Percentiles rank a stretch among this genome's conserved stretches.
Evolutionary conservation across 2,329 filamentous ascomycete genomes (phyloP).

Genomic region (Stagonosporopsis chrysanthemi): DNA sequence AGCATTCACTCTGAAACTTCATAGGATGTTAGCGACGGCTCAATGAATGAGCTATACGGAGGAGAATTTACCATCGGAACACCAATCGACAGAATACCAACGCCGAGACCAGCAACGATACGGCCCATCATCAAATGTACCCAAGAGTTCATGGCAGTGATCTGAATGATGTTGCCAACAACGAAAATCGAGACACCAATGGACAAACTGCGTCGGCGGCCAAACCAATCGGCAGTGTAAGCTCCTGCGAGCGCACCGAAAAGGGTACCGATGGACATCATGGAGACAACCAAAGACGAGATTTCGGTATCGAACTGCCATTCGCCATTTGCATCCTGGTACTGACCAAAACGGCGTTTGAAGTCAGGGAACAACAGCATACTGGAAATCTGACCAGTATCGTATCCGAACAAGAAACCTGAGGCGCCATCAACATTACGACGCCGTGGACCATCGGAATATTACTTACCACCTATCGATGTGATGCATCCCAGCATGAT

Average conservation of each 20-base stretch:
- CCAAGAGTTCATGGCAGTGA: slow-evolving; percentile 52
- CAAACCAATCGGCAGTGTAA: slow-evolving; percentile 63
- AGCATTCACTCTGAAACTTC: slow-evolving; percentile 68
- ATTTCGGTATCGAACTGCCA: slow-evolving; percentile 52
- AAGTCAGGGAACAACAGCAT: slow-evolving; percentile 60
- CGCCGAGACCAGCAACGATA: slow-evolving; percentile 53
- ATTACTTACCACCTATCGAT: slow-evolving; percentile 60
- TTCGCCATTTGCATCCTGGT: slow-evolving; percentile 48
- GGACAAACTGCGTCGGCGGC: slow-evolving; percentile 56
- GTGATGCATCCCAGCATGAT: slow-evolving; percentile 64
- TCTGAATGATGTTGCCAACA: slow-evolving; percentile 54
- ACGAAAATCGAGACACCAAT: slow-evolving; percentile 56
- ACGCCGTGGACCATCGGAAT: neutral
- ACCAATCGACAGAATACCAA: slow-evolving; percentile 59
- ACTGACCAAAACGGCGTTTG: slow-evolving; percentile 62
- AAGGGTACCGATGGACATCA: slow-evolving; percentile 52
- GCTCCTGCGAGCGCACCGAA: slow-evolving; percentile 52
- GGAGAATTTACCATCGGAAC: slow-evolving; percentile 60
- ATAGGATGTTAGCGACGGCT: neutral
- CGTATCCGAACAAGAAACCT: slow-evolving; percentile 67
- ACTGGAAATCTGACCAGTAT: slow-evolving; percentile 55
- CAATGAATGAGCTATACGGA: neutral
- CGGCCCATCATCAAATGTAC: slow-evolving; percentile 59
- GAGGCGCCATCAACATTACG: neutral
- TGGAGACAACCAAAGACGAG: slow-evolving; percentile 52